Evolutionary conservation across 495 filamentous ascomycete genomes (phyloP).

Genomic region (Hypoxylon subgilvum): DNA sequence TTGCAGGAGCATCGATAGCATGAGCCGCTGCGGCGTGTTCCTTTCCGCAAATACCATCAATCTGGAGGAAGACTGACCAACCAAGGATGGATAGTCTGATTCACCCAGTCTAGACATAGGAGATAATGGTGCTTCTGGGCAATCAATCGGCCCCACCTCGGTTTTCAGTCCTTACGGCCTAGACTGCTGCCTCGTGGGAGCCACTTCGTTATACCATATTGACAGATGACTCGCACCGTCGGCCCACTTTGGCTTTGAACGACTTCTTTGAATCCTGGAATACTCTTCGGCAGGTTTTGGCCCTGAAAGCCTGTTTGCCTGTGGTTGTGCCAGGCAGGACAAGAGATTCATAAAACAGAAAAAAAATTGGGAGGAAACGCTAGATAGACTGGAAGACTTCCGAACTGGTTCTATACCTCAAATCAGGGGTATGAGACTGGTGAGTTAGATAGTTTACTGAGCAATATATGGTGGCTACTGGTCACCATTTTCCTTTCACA

Average conservation of each 20-base stretch:
- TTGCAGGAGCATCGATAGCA: slow-evolving; percentile 37
- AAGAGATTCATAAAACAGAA: slow-evolving; percentile 19
- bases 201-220: no score
- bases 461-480: slow-evolving; percentile 32
- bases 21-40: no score
- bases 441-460: slow-evolving; percentile 43
- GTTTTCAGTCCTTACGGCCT: no score
- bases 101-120: slow-evolving; percentile 4
- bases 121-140: no score
- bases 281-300: background rate
- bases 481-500: slow-evolving; percentile 37
- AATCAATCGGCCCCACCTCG: no score
- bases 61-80: slow-evolving; percentile 10
- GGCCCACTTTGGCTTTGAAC: background rate
- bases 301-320: background rate
- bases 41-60: no score
- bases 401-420: slow-evolving; percentile 27
- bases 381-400: slow-evolving; percentile 34
- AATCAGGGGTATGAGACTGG: slow-evolving; percentile 14
- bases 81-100: slow-evolving; percentile 11
- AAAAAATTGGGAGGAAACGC: slow-evolving; percentile 29
- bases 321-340: background rate
- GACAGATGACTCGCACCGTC: background rate
- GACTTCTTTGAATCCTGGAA: slow-evolving; percentile 1
- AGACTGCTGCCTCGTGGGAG: no score